Evolutionary conservation across 176 grass and related monocot species (phyloP).

Genomic region (Themeda triandra): DNA sequence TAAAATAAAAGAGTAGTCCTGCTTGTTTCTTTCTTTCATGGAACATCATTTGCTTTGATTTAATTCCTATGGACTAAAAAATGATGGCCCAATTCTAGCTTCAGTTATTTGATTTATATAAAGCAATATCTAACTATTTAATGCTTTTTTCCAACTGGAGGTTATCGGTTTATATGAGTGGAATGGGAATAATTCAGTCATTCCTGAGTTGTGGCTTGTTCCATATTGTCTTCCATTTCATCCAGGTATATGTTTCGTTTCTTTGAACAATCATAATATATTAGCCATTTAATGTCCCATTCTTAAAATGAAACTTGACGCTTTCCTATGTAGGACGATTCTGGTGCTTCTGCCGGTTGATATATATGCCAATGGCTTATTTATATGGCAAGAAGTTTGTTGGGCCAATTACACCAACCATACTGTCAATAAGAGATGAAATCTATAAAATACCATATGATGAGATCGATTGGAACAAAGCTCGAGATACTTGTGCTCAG

Average conservation of each 20-base stretch:
- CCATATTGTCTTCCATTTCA: neutral
- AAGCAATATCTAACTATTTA: neutral
- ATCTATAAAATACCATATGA: slow-evolving; percentile 1
- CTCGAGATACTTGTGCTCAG: neutral
- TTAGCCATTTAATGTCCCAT: too few relatives aligned
- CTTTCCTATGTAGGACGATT: slow-evolving; percentile 17
- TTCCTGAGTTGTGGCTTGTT: neutral
- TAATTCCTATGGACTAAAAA: neutral
- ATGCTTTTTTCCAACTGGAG: neutral
- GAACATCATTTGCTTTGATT: neutral
- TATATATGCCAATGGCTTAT: slow-evolving; percentile 56
- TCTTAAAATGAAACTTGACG: too few relatives aligned
- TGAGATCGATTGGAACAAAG: neutral
- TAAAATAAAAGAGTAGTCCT: too few relatives aligned
- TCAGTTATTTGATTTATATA: neutral
- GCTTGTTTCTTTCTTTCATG: too few relatives aligned
- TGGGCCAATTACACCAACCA: slow-evolving; percentile 35
- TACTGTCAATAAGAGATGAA: slow-evolving; percentile 39
- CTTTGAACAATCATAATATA: neutral
- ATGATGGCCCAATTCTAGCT: neutral
- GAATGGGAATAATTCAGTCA: neutral
- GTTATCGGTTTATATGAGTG: neutral
- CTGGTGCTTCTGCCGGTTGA: slow-evolving; percentile 47
- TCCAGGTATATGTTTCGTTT: neutral
- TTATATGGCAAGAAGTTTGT: slow-evolving; percentile 51